Base-by-base conservation (phyloP, 2,329 filamentous ascomycete species). In the Neophaeococcomyces mojaviensis region DNA sequence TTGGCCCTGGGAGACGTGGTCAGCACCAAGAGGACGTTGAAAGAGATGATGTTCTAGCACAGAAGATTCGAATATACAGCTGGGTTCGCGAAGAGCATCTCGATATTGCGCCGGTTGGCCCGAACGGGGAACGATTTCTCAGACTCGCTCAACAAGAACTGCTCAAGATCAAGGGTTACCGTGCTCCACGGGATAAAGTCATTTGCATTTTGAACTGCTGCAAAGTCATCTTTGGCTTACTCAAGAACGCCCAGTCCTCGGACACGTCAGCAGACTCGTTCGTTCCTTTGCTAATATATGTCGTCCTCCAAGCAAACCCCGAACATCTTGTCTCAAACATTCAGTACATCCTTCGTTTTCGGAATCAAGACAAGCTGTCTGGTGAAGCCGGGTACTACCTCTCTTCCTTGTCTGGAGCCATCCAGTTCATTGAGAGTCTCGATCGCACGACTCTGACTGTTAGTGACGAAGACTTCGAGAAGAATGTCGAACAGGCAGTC, bases 361-460 rank as follows among this genome's bases (percentile, higher is more conserved):
- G 92, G 42, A 96, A 97, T 60, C 92, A 96, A 65, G 92, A 98
- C 44, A 97, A 97, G 64, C 79, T 98, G 1, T 86, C 86, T 19
- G 92, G 92, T n/a, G 92, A 98, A 70, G 90, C 92, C 12, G 92
- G 92, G 10, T 98, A 98, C 67, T 98, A 98, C 65, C 78, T 98
- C 46, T 97, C 90, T 26, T 97, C 92, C 6, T 69, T 98, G 56
- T 64, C 55, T 49, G 92, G 92, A 44, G 92, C 88, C 32, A 84
- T 98, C 40, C 88, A 95, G 58, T 98, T 98, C 64, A 86, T 98
- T 56, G 92, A 98, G 68, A 94, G 87, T 49, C 82, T 98, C 66
- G 92, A 98, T 65, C 83, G 89, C 36, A 97, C 92, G 1, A 90
- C 84, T 20, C 70, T 98, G 6, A 97, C 92, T 1, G 92, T 98